Evolutionary conservation across 2,329 filamentous ascomycete genomes (phyloP).

Genomic region (Fusarium bulbicola): DNA sequence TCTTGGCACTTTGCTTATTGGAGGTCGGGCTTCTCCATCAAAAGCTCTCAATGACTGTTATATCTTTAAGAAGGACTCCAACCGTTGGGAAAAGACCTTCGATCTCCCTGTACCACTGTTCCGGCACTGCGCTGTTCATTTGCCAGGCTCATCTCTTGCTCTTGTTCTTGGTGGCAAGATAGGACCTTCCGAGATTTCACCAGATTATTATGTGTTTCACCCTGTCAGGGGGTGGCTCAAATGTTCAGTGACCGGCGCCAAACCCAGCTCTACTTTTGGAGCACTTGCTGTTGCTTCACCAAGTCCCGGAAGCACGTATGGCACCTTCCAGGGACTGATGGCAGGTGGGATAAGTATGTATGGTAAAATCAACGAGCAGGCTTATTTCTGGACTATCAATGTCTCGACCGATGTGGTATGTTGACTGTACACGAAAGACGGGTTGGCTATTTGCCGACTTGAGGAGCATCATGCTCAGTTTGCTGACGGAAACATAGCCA

Average conservation of each 20-base stretch:
- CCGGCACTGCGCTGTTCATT: conserved; percentile 72
- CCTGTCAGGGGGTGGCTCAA: conserved; percentile 57
- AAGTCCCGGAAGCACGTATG: conserved; percentile 31
- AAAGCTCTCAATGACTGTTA: conserved; percentile 78
- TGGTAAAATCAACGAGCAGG: conserved; percentile 69
- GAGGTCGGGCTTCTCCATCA: conserved; percentile 81
- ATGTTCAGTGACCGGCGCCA: conserved; percentile 50
- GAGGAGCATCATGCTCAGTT: not conserved
- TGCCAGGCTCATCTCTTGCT: conserved; percentile 59
- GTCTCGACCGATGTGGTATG: conserved; percentile 51
- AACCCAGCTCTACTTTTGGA: conserved; percentile 55
- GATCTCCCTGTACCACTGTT: conserved; percentile 77
- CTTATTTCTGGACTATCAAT: conserved; percentile 71
- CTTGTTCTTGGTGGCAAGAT: conserved; percentile 72
- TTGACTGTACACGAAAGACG: not conserved
- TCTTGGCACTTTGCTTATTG: conserved; percentile 70
- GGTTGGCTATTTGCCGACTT: not conserved
- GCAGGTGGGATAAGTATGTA: conserved; percentile 75
- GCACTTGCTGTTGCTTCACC: conserved; percentile 49
- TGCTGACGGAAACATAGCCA: conserved; percentile 33
- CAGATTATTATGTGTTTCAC: conserved; percentile 63
- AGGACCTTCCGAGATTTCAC: conserved; percentile 57
- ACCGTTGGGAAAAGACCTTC: conserved; percentile 69
- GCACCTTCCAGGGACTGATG: conserved; percentile 66
- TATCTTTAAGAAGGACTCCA: conserved; percentile 66